These are phyloP conservation scores for Saccharomycopsis phalli DNA, from an alignment of 1,139 yeast genomes.

Conservation along the genomic window DNA sequence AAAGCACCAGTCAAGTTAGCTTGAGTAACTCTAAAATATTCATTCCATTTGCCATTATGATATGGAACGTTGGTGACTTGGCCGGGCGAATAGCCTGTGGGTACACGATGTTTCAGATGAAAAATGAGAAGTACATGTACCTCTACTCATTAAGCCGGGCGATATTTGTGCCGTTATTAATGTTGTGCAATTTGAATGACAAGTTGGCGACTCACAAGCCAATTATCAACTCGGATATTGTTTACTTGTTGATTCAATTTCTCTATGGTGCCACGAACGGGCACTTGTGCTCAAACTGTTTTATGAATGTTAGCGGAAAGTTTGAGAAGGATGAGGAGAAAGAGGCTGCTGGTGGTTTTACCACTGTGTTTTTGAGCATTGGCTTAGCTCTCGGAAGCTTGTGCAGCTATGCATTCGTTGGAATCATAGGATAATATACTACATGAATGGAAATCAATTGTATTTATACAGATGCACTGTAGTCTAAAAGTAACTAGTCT, in stretches of 20 bases:
- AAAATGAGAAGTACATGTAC: constrained; percentile 36
- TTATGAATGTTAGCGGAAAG: constrained; percentile 66
- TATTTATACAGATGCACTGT: no score
- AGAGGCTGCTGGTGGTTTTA: constrained; percentile 92
- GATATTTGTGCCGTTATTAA: constrained; percentile 52
- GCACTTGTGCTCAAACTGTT: constrained; percentile 68
- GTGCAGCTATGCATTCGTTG: constrained; percentile 58
- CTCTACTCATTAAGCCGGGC: constrained; percentile 46
- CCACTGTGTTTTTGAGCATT: constrained; percentile 62
- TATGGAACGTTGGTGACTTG: constrained; percentile 89
- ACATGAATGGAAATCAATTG: no score
- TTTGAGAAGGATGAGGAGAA: constrained; percentile 55
- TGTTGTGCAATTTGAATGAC: constrained; percentile 53
- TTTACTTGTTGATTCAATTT: constrained; percentile 64
- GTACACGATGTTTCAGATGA: constrained; percentile 33
- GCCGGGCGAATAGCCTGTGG: constrained; percentile 69
- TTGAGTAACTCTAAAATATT: constrained; percentile 43
- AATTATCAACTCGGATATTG: constrained; percentile 47
- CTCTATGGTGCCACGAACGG: constrained; percentile 84
- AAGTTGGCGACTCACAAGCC: constrained; percentile 11
- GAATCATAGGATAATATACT: constrained; percentile 8
- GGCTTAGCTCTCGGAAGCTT: constrained; percentile 77
- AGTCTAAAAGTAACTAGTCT: no score
- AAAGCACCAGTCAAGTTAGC: constrained; percentile 22
- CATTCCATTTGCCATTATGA: constrained; percentile 67